A percentile compares a stretch with the other conserved stretches of the same genome.
These are phyloP conservation scores for Monascus ruber DNA, from an alignment of 2,329 filamentous ascomycete genomes.

Conservation along the genomic window DNA sequence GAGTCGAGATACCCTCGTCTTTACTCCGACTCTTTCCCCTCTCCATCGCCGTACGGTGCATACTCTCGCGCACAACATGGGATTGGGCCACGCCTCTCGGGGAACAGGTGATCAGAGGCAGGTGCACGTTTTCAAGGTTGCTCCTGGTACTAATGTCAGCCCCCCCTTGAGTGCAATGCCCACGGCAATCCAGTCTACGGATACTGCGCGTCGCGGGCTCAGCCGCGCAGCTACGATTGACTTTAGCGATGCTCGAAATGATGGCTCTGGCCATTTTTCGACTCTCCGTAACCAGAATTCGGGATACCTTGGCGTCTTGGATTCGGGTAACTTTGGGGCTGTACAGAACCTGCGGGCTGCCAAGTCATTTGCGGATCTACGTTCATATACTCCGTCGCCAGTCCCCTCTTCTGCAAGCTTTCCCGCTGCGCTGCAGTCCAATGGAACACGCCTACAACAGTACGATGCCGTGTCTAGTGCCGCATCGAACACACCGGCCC, in stretches of 20 bases:
- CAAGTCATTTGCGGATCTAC: conserved; percentile 92
- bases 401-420: conserved; percentile 84
- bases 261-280: conserved; percentile 60
- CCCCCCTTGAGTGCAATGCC: conserved; percentile 53
- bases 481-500: conserved; percentile 53
- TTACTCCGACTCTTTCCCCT: conserved; percentile 68
- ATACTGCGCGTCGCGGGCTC: conserved; percentile 70
- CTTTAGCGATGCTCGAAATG: conserved; percentile 72
- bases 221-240: conserved; percentile 96
- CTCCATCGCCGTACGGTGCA: conserved; percentile 83
- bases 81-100: conserved; percentile 78
- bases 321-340: conserved; percentile 58
- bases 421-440: conserved; percentile 54
- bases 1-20: conserved; percentile 67
- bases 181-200: conserved; percentile 53
- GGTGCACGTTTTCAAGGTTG: conserved; percentile 67
- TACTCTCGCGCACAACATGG: conserved; percentile 90
- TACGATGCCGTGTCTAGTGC: conserved; percentile 47
- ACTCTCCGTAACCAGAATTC: conserved; percentile 65
- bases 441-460: conserved; percentile 48
- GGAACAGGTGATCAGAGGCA: conserved; percentile 79
- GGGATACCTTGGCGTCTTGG: conserved; percentile 73
- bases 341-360: conserved; percentile 76
- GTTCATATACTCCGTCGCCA: conserved; percentile 89
- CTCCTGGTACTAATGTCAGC: conserved; percentile 43